A percentile compares a stretch with the other conserved stretches of the same genome.
Evolutionary conservation across 805 yeast species (phyloP).

Genomic region (Kazachstania bromeliacearum): DNA sequence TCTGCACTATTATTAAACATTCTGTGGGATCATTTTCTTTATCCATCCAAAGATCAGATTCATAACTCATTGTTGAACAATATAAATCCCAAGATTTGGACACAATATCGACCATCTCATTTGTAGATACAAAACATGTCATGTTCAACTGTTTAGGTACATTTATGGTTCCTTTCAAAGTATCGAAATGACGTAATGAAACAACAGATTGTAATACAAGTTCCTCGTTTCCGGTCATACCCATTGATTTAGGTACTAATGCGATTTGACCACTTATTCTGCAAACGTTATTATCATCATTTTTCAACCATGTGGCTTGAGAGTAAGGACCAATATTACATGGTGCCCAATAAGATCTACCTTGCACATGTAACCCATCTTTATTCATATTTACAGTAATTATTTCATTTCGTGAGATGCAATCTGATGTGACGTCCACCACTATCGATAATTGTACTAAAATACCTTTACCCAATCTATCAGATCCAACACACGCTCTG

Average conservation of each 20-base stretch:
- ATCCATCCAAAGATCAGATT: conserved; percentile 17
- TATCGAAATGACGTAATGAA: conserved; percentile 65
- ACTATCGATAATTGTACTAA: conserved; percentile 50
- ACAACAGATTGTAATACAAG: conserved; percentile 36
- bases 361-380: conserved; percentile 79
- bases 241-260: conserved; percentile 64
- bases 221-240: conserved; percentile 28
- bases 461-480: conserved; percentile 26
- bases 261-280: conserved; percentile 88
- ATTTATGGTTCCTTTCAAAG: conserved; percentile 48
- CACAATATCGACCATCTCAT: conserved; percentile 25
- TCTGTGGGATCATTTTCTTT: conserved; percentile 20
- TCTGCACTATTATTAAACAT: conserved; percentile 43
- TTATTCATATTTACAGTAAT: conserved; percentile 28
- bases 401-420: neutral
- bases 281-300: conserved; percentile 43
- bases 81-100: conserved; percentile 39
- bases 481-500: conserved; percentile 70
- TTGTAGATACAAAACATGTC: conserved; percentile 46
- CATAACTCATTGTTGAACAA: conserved; percentile 17
- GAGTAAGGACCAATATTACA: conserved; percentile 97
- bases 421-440: conserved; percentile 26
- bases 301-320: conserved; percentile 48
- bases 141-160: conserved; percentile 37
- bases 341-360: conserved; percentile 96